Percentiles rank a stretch among this genome's conserved stretches.
Evolutionary conservation across 768 basidiomycete species (phyloP).

Genomic region (Naganishia vishniacii): DNA sequence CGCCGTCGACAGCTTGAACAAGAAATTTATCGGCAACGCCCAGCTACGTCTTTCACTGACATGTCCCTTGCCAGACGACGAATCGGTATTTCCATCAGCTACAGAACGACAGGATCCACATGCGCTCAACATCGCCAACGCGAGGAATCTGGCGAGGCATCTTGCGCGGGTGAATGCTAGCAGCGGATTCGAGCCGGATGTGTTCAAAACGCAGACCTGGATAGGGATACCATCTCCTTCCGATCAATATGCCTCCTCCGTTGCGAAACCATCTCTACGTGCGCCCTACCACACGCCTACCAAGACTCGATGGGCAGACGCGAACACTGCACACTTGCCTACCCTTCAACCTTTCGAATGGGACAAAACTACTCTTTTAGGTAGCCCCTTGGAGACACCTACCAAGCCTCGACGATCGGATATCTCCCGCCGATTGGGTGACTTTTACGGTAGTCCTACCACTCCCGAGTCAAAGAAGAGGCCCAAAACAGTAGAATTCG

Average conservation of each 20-base stretch:
- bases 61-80: background rate
- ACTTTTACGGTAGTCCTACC: background rate
- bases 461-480: background rate
- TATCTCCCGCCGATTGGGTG: background rate
- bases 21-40: slow-evolving; percentile 18
- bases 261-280: background rate
- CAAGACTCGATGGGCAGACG: background rate
- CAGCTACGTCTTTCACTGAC: slow-evolving; percentile 1
- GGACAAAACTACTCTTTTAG: background rate
- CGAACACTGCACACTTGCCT: background rate
- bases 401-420: background rate
- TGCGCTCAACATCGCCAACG: background rate
- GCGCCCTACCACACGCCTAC: background rate
- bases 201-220: slow-evolving; percentile 5
- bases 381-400: slow-evolving; percentile 1
- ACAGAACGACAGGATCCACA: background rate
- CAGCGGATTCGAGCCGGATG: slow-evolving; percentile 8
- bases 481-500: background rate
- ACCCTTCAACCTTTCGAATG: background rate
- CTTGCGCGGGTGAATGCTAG: slow-evolving; percentile 2
- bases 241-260: too few species aligned
- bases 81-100: background rate
- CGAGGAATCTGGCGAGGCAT: background rate
- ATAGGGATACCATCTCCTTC: background rate
- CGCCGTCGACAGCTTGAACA: slow-evolving; percentile 7